Percentiles rank a stretch among this genome's conserved stretches.
Evolutionary conservation across 2,329 filamentous ascomycete species (phyloP).

Genomic region (Aspergillus glaucus): DNA sequence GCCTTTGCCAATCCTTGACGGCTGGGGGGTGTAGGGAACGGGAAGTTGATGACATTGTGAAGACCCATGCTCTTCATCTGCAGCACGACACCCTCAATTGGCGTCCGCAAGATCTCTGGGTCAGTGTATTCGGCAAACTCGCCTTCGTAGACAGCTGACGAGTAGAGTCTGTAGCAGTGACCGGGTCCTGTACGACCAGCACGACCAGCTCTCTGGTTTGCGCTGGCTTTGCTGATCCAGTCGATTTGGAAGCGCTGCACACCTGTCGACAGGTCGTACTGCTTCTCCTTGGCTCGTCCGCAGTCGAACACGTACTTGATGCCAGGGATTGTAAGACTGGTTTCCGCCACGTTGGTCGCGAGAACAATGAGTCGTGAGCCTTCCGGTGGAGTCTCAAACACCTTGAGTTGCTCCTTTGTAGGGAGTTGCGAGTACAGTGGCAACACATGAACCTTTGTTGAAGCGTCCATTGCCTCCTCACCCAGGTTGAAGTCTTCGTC

Average conservation of each 20-base stretch:
- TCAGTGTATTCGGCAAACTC: constrained; percentile 81
- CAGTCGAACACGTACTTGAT: constrained; percentile 95
- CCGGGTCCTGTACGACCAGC: constrained; percentile 92
- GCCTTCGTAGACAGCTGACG: constrained; percentile 81
- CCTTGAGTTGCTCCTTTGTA: constrained; percentile 80
- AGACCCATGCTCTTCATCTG: constrained; percentile 94
- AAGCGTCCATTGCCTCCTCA: constrained; percentile 51
- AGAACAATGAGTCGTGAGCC: constrained; percentile 79
- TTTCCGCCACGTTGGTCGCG: constrained; percentile 95
- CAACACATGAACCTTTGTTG: constrained; percentile 74
- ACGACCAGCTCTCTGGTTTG: constrained; percentile 83
- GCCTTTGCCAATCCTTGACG: constrained; percentile 69
- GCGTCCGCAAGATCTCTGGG: constrained; percentile 83
- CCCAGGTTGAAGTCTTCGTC: constrained; percentile 66
- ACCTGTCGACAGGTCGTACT: constrained; percentile 78
- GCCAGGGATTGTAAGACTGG: constrained; percentile 90
- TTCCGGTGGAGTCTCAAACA: constrained; percentile 80
- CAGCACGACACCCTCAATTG: constrained; percentile 85
- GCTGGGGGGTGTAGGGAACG: constrained; percentile 87
- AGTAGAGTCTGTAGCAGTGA: constrained; percentile 92
- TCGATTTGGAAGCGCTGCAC: constrained; percentile 93
- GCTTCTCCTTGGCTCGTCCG: constrained; percentile 84
- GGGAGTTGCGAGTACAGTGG: constrained; percentile 90
- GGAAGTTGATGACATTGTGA: constrained; percentile 85
- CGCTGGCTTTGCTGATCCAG: constrained; percentile 97